phyloP scores from a whole-genome alignment of 2,329 filamentous ascomycete genomes.

The Botryosphaeria dothidea region DNA sequence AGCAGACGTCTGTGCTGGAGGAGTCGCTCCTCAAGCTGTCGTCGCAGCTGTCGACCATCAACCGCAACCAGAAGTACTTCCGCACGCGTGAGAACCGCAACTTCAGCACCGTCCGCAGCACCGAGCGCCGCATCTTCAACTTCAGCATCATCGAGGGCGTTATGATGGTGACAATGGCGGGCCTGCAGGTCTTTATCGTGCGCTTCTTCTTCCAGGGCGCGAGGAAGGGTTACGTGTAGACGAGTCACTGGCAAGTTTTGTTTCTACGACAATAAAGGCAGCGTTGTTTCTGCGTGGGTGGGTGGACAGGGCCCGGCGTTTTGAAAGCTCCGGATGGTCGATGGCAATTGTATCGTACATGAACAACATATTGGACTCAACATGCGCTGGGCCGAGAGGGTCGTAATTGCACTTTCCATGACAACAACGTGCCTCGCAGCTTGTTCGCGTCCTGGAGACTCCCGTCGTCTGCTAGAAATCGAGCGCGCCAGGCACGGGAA shows the following conservation, averaged over 20 bases:
- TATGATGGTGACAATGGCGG: slow-evolving; percentile 94
- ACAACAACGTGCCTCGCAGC: no score
- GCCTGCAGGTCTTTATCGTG: slow-evolving; percentile 94
- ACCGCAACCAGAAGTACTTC: slow-evolving; percentile 98
- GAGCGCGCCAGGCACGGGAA: no score
- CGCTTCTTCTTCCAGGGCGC: slow-evolving; percentile 96
- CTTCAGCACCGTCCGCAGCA: slow-evolving; percentile 96
- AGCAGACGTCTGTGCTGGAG: slow-evolving; percentile 86
- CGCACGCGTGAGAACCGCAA: slow-evolving; percentile 97
- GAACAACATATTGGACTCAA: not conserved
- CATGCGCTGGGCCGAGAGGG: no score
- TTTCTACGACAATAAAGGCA: not conserved
- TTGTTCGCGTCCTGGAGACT: no score
- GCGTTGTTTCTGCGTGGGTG: not conserved
- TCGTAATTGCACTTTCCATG: no score
- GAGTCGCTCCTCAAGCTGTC: slow-evolving; percentile 96
- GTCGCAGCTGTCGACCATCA: slow-evolving; percentile 88
- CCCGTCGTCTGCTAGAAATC: no score
- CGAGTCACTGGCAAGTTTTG: not conserved
- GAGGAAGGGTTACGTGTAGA: slow-evolving; percentile 57
- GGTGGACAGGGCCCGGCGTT: not conserved
- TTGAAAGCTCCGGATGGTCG: not conserved
- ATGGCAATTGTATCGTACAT: not conserved
- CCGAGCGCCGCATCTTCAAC: slow-evolving; percentile 93
- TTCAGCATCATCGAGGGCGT: slow-evolving; percentile 91